These are phyloP conservation scores for Casuarina glauca DNA, from an alignment of 306 rosid species.

Conservation along the genomic window DNA sequence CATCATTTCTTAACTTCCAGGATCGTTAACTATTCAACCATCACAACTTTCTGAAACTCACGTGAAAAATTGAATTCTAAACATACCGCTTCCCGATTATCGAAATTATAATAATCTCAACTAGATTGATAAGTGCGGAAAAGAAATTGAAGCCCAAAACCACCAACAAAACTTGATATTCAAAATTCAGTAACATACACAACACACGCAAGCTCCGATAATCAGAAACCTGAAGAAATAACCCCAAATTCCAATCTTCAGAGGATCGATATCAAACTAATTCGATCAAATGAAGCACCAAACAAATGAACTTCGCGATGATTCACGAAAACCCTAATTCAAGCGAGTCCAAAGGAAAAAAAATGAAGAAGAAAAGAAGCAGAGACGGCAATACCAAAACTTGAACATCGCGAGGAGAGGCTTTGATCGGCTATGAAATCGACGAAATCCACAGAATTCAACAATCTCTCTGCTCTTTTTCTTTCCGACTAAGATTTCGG, in stretches of 20 bases:
- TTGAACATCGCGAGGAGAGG: constrained; percentile 58
- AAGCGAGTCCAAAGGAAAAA: neutral
- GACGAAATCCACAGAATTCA: constrained; percentile 25
- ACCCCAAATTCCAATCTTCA: neutral
- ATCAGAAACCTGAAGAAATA: neutral
- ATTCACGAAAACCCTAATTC: constrained; percentile 18
- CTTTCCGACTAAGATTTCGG: neutral
- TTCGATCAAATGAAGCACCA: neutral
- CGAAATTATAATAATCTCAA: neutral
- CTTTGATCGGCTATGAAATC: constrained; percentile 21
- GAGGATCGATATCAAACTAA: neutral
- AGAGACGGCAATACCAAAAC: constrained; percentile 63
- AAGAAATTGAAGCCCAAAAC: neutral
- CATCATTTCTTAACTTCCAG: neutral
- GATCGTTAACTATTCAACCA: neutral
- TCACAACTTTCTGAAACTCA: neutral
- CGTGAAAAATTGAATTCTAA: neutral
- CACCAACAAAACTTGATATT: neutral
- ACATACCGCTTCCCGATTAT: neutral
- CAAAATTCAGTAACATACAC: neutral
- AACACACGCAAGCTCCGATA: neutral
- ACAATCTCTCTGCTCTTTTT: neutral
- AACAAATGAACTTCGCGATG: neutral
- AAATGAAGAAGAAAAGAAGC: neutral
- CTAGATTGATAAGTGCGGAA: neutral